Evolutionary conservation across 2,329 filamentous ascomycete genomes (phyloP).

Genomic region (Monosporascus sp.): DNA sequence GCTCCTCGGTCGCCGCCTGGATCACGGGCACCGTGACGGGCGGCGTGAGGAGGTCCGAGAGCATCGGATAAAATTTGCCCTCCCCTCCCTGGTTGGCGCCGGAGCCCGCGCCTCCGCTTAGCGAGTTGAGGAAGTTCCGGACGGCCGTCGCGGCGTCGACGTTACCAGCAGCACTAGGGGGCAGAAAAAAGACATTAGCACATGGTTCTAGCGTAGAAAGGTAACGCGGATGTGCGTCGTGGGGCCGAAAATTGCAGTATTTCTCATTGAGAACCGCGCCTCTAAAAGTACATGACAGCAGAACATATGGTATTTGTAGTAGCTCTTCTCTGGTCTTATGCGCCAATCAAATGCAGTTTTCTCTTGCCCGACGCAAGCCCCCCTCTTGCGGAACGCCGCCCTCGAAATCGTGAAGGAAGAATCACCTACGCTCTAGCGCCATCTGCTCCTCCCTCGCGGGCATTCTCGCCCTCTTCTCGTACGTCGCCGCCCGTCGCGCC

Average conservation of each 20-base stretch:
- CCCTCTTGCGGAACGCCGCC: conserved; percentile 19
- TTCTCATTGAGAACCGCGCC: conserved; percentile 21
- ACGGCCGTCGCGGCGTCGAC: conserved; percentile 73
- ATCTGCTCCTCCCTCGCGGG: conserved; percentile 90
- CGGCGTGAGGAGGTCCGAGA: conserved; percentile 79
- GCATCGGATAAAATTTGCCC: conserved; percentile 70
- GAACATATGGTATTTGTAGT: conserved; percentile 5
- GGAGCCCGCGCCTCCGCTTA: conserved; percentile 52
- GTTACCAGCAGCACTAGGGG: conserved; percentile 52
- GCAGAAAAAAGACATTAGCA: conserved; percentile 1
- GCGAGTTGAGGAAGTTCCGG: conserved; percentile 81
- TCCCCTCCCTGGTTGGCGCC: conserved; percentile 37
- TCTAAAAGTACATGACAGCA: conserved; percentile 23
- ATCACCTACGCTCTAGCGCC: conserved; percentile 98
- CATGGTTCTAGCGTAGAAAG: neutral
- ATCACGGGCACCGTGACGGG: conserved; percentile 74
- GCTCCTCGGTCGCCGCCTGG: conserved; percentile 56
- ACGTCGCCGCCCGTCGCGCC: conserved; percentile 89
- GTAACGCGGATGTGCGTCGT: neutral
- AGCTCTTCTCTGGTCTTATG: conserved; percentile 8
- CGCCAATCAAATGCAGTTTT: conserved; percentile 14
- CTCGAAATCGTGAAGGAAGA: conserved; percentile 30
- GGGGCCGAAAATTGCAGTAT: conserved; percentile 7
- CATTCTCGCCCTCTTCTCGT: conserved; percentile 80
- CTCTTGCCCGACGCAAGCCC: conserved; percentile 5